Base-by-base conservation (phyloP, 106 monocot genomes). In the Phalaenopsis equestris region DNA sequence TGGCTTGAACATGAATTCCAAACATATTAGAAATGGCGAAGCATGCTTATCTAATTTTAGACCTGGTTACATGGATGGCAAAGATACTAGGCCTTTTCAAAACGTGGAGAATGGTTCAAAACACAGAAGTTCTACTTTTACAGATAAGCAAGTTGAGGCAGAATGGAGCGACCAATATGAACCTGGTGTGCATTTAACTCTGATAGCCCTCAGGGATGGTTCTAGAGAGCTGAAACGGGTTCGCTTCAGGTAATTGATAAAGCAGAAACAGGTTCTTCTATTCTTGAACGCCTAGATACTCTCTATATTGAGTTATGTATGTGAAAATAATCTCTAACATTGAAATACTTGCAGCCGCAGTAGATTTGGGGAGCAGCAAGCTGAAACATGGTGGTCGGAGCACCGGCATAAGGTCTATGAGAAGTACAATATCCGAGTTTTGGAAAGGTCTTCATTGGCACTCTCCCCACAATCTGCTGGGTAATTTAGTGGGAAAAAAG, bases 91-190 rank as follows among this genome's bases (percentile, higher is more conserved):
- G 43, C 43, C 43, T 45, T 45, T 45, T 6, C 43, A 45, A 45
- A 10, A 56, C 2, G 0, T 56, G 56, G 56, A 56, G 2, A 56
- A 56, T 17, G 56, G 56, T 56, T 56, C 17, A 56, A 56, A 56
- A 56, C 56, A 6, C 2, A 56, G 8, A 56, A 8, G 81, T 80
- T 12, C 56, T 11, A 56, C 56, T 17, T 8, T 17, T 11, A 56
- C 17, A 11, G 67, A 76, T 19, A 87, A 87, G 79, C 89, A 87
- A 88, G 88, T 90, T 9, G 89, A 92, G 84, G 92, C 90, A 73
- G 97, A 97, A 80, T 97, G 97, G 97, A 94, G 94, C 57, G 97
- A 97, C 76, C 97, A 97, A 68, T 94, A 90, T 81, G 97, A 97
- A 70, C 89, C 94, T 73, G 97, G 97, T 55, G 92, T 97, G 42